These are phyloP conservation scores for Verbena officinalis DNA, from an alignment of 257 asterid species.

Conservation along the genomic window DNA sequence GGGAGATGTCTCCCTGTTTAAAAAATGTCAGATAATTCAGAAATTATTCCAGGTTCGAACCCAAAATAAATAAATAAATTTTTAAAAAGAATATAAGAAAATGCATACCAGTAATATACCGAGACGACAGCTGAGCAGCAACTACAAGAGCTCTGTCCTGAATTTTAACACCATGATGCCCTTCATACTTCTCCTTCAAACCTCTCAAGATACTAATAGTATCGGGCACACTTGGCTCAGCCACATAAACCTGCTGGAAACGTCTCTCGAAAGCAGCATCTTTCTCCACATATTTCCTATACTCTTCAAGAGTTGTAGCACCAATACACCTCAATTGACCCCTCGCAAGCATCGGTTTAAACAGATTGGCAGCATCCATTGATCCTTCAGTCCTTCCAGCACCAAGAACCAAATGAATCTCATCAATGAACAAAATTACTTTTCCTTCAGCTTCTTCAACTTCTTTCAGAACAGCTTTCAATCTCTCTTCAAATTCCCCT, in stretches of 20 bases:
- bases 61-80: too few relatives aligned
- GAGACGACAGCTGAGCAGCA: conserved; percentile 65
- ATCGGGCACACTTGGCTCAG: conserved; percentile 70
- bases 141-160: conserved; percentile 75
- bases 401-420: conserved; percentile 65
- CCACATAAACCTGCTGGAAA: conserved; percentile 75
- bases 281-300: conserved; percentile 69
- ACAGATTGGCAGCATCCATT: conserved; percentile 72
- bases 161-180: conserved; percentile 78
- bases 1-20: conserved; percentile 67
- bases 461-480: conserved; percentile 70
- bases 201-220: conserved; percentile 71
- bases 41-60: too few relatives aligned
- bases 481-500: conserved; percentile 73
- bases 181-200: conserved; percentile 73
- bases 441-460: conserved; percentile 82
- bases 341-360: conserved; percentile 84
- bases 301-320: conserved; percentile 69
- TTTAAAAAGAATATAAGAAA: too few relatives aligned
- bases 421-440: conserved; percentile 68
- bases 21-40: not conserved
- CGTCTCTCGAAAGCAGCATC: conserved; percentile 84
- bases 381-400: conserved; percentile 80
- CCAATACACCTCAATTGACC: conserved; percentile 77
- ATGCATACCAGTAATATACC: conserved; percentile 61